Conservation (phyloP, 768 basidiomycete genomes). For the Macrolepiota fuliginosa region DNA sequence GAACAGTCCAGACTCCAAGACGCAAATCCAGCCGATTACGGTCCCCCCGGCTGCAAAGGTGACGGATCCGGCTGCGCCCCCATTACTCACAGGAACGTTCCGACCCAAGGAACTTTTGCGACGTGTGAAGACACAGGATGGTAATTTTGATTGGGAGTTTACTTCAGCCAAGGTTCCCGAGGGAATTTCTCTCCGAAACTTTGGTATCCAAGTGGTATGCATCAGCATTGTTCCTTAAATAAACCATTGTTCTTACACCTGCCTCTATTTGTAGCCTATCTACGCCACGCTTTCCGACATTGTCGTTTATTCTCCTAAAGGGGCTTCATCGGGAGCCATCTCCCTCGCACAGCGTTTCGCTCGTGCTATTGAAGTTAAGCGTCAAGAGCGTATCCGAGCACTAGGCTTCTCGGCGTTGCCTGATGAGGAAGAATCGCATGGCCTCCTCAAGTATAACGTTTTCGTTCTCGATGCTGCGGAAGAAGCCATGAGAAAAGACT, state of each 20-base stretch:
- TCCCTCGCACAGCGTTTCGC: slow-evolving; percentile 65
- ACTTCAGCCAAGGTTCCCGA: slow-evolving; percentile 71
- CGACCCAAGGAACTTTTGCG: slow-evolving; percentile 42
- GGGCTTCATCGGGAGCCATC: slow-evolving; percentile 52
- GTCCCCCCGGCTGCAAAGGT: neutral
- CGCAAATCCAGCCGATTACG: neutral
- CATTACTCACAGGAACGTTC: slow-evolving; percentile 51
- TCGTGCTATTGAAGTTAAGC: slow-evolving; percentile 58
- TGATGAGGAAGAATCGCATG: slow-evolving; percentile 13
- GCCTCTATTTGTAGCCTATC: slow-evolving; percentile 52
- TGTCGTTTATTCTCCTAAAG: slow-evolving; percentile 80
- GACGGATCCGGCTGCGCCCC: slow-evolving; percentile 26
- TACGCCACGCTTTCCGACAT: slow-evolving; percentile 89
- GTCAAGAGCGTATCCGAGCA: slow-evolving; percentile 42
- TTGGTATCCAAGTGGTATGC: slow-evolving; percentile 86
- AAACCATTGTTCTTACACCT: neutral
- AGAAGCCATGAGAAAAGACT: slow-evolving; percentile 37
- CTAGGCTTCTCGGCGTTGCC: slow-evolving; percentile 17
- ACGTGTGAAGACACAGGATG: slow-evolving; percentile 16
- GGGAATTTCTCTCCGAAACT: slow-evolving; percentile 82
- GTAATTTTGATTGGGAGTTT: slow-evolving; percentile 55
- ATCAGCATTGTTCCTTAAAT: slow-evolving; percentile 6
- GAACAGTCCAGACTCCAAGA: slow-evolving; percentile 1
- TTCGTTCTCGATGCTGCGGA: slow-evolving; percentile 66
- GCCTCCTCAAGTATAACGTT: slow-evolving; percentile 66